Evolutionary conservation across 805 yeast species (phyloP), one percentile per base, ranked within the genome.

Genomic region (Candida oleophila): DNA sequence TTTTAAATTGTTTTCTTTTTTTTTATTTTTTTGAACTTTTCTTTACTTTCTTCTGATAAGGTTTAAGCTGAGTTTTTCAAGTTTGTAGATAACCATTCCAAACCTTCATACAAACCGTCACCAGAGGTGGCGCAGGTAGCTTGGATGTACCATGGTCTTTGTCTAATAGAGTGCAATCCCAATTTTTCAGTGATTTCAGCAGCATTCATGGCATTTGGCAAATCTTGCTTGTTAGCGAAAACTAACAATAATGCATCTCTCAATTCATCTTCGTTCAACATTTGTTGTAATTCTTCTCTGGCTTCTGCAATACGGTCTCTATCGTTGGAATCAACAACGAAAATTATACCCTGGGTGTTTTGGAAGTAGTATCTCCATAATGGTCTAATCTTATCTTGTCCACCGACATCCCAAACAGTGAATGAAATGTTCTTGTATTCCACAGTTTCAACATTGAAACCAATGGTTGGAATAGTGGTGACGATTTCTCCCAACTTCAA

Each of bases 361-460:
- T 92, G 96, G 88, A 84, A 92, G 73, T 92, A 92, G 76, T 92
- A 96, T 83, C 97, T 87, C 98, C 98, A 92, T 73, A 92, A 79
- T 50, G 98, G 97, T 78, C 98, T 88, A 66, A 92, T 92, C 77
- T 91, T 91, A 74, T 90, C 97, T 80, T 92, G 98, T 82, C 98
- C 98, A 87, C 98, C 98, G 61, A 91, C 97, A 82, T 92, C 98
- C 98, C 97, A 90, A 55, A 90, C 97, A 50, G 96, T 89, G 77
- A 90, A 90, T 38, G 96, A 86, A 72, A 90, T 89, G 84, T 90
- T 90, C 78, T 90, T 90, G 81, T 90, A 89, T 78, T 90, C 96
- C 63, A 90, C 96, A 52, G 97, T 90, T 76, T 90, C 97, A 60
- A 90, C 97, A 71, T 90, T 90, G 84, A 90, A 90, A 64, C 97